Percentiles rank a stretch among this genome's conserved stretches.
phyloP scores from a whole-genome alignment of 2,329 filamentous ascomycete genomes.

The Trichoderma semiorbis region DNA sequence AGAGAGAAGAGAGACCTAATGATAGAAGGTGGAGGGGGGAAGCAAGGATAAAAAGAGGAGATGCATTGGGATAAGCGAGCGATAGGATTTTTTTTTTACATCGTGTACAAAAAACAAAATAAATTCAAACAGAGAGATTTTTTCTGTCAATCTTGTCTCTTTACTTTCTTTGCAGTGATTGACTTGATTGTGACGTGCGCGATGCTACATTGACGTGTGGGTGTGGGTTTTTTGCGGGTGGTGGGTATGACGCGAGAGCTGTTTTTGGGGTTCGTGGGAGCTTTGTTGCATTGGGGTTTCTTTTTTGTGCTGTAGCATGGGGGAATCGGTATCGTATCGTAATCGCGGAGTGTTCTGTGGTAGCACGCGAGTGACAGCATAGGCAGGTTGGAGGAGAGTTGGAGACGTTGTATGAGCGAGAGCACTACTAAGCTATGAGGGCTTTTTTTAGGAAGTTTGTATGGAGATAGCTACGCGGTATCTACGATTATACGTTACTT shows the following conservation, averaged over 20 bases:
- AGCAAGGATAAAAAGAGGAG: neutral
- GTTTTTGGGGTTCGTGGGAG: neutral
- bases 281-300: neutral
- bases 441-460: neutral
- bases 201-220: neutral
- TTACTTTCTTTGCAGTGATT: neutral
- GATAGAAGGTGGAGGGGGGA: neutral
- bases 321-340: neutral
- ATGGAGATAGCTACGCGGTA: neutral
- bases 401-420: neutral
- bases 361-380: neutral
- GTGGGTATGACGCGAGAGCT: neutral
- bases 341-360: neutral
- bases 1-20: neutral
- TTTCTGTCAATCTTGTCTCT: neutral
- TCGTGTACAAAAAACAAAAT: neutral
- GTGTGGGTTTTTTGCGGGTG: neutral
- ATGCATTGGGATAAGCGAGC: constrained; percentile 12
- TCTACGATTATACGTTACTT: neutral
- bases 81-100: neutral
- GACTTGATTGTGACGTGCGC: neutral
- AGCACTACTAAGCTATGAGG: neutral
- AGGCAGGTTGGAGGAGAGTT: neutral
- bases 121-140: neutral
- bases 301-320: neutral